Percentiles rank a stretch among this genome's conserved stretches.
Conservation (phyloP, 1,284 basidiomycete genomes). For the Cryptococcus maquisensis region DNA sequence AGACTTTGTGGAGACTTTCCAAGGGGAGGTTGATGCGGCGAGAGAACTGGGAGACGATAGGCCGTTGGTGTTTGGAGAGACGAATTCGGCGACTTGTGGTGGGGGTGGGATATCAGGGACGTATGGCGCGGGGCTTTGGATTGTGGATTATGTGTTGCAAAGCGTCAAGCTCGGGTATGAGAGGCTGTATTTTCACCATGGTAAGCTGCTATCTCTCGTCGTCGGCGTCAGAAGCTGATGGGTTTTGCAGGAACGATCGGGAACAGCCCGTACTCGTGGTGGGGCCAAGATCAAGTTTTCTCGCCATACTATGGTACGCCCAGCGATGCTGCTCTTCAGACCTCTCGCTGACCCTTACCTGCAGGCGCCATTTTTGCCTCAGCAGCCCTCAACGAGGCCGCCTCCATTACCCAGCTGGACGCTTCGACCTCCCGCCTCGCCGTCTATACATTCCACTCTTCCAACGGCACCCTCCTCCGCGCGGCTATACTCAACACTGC, state of each 20-base stretch:
- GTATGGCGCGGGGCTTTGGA: slow-evolving; percentile 53
- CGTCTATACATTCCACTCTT: slow-evolving; percentile 46
- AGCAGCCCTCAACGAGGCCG: slow-evolving; percentile 41
- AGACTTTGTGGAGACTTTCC: slow-evolving; percentile 47
- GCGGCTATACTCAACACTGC: slow-evolving; percentile 49
- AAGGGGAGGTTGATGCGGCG: slow-evolving; percentile 47
- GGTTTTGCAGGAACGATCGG: slow-evolving; percentile 5
- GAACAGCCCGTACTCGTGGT: slow-evolving; percentile 14
- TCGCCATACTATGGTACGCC: slow-evolving; percentile 52
- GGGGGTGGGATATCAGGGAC: slow-evolving; percentile 53
- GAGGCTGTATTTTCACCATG: slow-evolving; percentile 53
- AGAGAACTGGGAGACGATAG: slow-evolving; percentile 40
- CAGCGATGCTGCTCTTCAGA: slow-evolving; percentile 40
- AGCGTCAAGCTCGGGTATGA: slow-evolving; percentile 50
- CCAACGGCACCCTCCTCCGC: slow-evolving; percentile 32
- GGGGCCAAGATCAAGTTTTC: slow-evolving; percentile 27
- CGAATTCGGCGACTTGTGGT: slow-evolving; percentile 54
- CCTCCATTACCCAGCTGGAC: slow-evolving; percentile 47
- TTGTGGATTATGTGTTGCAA: slow-evolving; percentile 53
- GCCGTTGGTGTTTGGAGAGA: slow-evolving; percentile 52
- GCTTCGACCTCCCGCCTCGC: slow-evolving; percentile 44
- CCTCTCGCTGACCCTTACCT: background rate
- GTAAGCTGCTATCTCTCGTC: slow-evolving; percentile 18
- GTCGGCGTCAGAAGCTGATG: background rate
- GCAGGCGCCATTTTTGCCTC: slow-evolving; percentile 33